Evolutionary conservation across 164 flowering plant species (phyloP).

Genomic region (Stephania yunnanensis): DNA sequence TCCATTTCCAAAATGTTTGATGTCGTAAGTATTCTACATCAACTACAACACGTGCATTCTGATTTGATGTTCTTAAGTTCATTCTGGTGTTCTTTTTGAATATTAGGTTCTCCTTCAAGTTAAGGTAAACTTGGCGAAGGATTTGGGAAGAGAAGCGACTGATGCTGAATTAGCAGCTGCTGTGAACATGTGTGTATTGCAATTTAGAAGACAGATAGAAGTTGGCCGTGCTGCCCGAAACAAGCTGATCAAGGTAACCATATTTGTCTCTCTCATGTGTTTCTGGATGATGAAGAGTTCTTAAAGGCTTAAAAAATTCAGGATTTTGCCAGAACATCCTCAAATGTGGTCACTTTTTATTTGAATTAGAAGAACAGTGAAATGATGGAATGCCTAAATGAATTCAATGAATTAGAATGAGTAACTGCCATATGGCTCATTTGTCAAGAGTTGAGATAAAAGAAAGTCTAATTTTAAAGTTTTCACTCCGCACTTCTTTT

Average conservation of each 20-base stretch:
- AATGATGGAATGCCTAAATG: neutral
- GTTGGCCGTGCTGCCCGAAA: constrained; percentile 84
- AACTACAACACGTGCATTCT: neutral
- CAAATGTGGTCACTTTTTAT: neutral
- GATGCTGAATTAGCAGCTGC: constrained; percentile 68
- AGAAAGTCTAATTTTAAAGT: neutral
- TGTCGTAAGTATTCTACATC: neutral
- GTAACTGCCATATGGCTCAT: neutral
- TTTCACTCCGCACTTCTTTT: neutral
- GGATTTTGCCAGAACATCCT: neutral
- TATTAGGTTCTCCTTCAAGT: constrained; percentile 57
- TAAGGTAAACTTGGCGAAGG: constrained; percentile 42
- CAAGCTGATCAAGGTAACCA: constrained; percentile 77
- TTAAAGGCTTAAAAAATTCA: neutral
- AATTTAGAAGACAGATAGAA: constrained; percentile 49
- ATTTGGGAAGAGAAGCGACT: constrained; percentile 56
- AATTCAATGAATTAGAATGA: neutral
- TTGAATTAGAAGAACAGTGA: neutral
- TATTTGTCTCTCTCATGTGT: neutral
- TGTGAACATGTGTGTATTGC: constrained; percentile 37
- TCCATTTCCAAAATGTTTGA: neutral
- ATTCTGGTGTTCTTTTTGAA: constrained; percentile 8
- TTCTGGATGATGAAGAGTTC: neutral
- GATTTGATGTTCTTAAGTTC: constrained; percentile 4
- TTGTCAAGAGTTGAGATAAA: neutral